phyloP scores from a whole-genome alignment of 257 asterid species.

The Ehretia macrophylla region DNA sequence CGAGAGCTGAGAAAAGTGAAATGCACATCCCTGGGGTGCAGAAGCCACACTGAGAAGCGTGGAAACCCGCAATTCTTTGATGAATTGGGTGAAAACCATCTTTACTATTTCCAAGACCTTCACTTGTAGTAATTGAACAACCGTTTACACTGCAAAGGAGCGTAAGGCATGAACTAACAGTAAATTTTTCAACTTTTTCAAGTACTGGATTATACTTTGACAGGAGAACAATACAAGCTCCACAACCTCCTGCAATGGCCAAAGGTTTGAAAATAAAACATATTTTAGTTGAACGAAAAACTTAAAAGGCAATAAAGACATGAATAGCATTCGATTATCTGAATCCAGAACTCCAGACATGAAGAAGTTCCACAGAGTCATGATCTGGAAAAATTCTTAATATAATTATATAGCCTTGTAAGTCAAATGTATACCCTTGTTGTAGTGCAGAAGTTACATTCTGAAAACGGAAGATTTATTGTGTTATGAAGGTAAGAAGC shows the following conservation, averaged over 20 bases:
- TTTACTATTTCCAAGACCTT: conserved; percentile 69
- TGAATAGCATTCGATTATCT: no score
- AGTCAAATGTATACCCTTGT: no score
- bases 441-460: no score
- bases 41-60: conserved; percentile 79
- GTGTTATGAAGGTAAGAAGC: no score
- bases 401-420: no score
- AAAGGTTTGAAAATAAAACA: no score
- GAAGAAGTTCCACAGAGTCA: no score
- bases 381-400: no score
- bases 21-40: conserved; percentile 85
- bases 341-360: no score
- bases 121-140: conserved; percentile 63
- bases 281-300: no score
- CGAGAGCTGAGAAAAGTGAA: conserved; percentile 60
- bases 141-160: conserved; percentile 70
- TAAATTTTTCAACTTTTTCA: conserved; percentile 33
- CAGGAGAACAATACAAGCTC: conserved; percentile 70
- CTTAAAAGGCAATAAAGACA: no score
- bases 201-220: conserved; percentile 43
- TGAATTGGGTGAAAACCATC: conserved; percentile 76
- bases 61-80: conserved; percentile 66
- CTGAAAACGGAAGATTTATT: no score
- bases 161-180: conserved; percentile 62
- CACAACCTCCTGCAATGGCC: conserved; percentile 62